Base-by-base conservation (phyloP, 1,139 yeast genomes). In the Suhomyces anneliseae region DNA sequence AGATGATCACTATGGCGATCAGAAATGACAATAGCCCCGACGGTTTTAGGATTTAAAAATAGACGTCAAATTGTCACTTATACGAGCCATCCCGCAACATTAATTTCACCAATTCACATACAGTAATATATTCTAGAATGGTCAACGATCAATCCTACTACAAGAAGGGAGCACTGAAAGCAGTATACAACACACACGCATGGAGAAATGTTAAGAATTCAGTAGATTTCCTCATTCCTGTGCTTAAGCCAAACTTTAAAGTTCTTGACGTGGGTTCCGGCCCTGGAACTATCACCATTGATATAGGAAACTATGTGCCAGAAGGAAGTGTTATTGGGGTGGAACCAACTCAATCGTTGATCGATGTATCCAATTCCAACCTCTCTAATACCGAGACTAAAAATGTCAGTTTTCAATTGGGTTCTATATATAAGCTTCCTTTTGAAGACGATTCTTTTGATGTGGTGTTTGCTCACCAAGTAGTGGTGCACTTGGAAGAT, bases 261-360 rank as follows among this genome's bases (percentile, higher is more conserved):
- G 57, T 72, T n/a, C 61, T 72, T 19, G 78, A 73, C 51, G 71
- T 72, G 12, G 78, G 78, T 2, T 67, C 70, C 50, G 78, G 78
- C 0, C 77, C 77, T 2, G 78, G 75, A 1, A 59, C 76, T 15
- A 72, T 72, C 42, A 68, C 74, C 10, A 48, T 61, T 14, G 76
- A 69, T 47, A 53, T 70, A 36, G 74, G 70, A n/a, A 51, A 56
- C 38, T 64, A 68, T 47, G 54, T 68, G 7, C 55, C 62, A 3
- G 33, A 50, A 11, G 72, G 72, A 29, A 53, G 52, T 15, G 65
- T 71, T 2, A 53, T 65, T 37, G 77, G 74, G 0, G 52, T 72
- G 24, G 78, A 72, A 32, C 66, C 71, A 14, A 61, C 67, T 1
- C 54, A 56, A 35, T 70, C 58, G 24, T 54, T 72, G 27, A 48